phyloP scores from a whole-genome alignment of 2,329 filamentous ascomycete genomes.

The Neofusicoccum sp. region DNA sequence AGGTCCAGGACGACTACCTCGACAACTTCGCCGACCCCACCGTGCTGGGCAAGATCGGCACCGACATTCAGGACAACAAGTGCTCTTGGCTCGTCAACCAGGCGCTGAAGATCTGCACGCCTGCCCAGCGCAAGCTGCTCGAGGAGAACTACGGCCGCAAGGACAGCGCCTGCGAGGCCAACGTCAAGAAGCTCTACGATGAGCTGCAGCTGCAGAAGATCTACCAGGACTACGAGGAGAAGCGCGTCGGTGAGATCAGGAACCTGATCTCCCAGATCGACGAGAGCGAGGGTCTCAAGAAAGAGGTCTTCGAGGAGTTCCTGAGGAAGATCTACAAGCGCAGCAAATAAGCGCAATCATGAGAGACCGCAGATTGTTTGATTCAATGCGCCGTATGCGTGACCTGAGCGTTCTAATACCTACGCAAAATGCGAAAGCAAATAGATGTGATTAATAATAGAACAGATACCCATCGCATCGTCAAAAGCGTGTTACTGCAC shows the following conservation, averaged over 20 bases:
- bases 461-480: conserved; percentile 14
- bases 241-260: conserved; percentile 73
- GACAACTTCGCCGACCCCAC: conserved; percentile 94
- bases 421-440: neutral
- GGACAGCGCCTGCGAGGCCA: conserved; percentile 76
- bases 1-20: conserved; percentile 97
- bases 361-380: neutral
- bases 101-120: conserved; percentile 74
- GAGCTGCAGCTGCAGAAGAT: conserved; percentile 80
- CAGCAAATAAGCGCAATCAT: conserved; percentile 65
- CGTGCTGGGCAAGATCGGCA: conserved; percentile 96
- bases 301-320: conserved; percentile 84
- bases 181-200: conserved; percentile 84
- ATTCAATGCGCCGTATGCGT: neutral
- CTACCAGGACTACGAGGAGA: conserved; percentile 89
- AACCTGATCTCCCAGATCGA: conserved; percentile 75
- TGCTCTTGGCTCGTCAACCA: conserved; percentile 98
- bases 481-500: neutral
- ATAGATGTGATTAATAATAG: conserved; percentile 5
- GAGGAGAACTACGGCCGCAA: conserved; percentile 95
- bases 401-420: neutral
- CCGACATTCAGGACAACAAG: conserved; percentile 99
- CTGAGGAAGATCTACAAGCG: conserved; percentile 97
- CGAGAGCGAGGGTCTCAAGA: conserved; percentile 85
- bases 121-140: conserved; percentile 82